Evolutionary conservation across 345 rosid species (phyloP), one percentile per base, ranked within the genome.

Genomic region (Salix suchowensis): DNA sequence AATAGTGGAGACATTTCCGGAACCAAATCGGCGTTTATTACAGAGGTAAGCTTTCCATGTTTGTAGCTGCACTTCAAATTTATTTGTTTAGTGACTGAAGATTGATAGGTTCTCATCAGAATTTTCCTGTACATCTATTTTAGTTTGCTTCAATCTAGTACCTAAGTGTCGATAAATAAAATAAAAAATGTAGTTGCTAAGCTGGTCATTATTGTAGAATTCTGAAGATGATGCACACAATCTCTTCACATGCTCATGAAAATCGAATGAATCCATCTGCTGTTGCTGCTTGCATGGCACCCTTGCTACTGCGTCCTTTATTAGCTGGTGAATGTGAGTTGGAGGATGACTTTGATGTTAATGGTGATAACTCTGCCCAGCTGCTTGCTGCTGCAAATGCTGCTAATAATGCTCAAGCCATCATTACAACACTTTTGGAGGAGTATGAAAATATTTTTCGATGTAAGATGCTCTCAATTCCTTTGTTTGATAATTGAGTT

Each of bases 211-310:
- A 78, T 62, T 81, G 83, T 91, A 96, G 99, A 84, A 87, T 96
- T 79, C 84, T 93, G 87, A 93, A 90, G 88, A 91, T 92, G 98
- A 93, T 96, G 98, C 94, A 89, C 82, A 82, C 88, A 21, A 80
- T 96, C 70, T 86, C 98, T 36, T 89, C 94, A 77, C 90, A 91
- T 88, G 84, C 94, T 83, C 87, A 83, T 78, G 97, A 93, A 85
- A 96, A 96, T 82, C 87, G 99, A 75, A 96, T 93, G 98, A 90
- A 87, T 82, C 85, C 97, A 81, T 91, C 97, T 78, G 99, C 99
- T 71, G 98, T 96, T 72, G 98, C 98, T 84, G 98, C 98, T 80
- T 96, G 99, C 94, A 96, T 93, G 99, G 98, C 99, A 67, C 99
- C 99, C 71, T 85, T 96, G 80, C 92, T 96, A 64, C 76, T 96